Evolutionary conservation across 2,329 filamentous ascomycete species (phyloP).

Genomic region (Xylariomycetidae sp.): DNA sequence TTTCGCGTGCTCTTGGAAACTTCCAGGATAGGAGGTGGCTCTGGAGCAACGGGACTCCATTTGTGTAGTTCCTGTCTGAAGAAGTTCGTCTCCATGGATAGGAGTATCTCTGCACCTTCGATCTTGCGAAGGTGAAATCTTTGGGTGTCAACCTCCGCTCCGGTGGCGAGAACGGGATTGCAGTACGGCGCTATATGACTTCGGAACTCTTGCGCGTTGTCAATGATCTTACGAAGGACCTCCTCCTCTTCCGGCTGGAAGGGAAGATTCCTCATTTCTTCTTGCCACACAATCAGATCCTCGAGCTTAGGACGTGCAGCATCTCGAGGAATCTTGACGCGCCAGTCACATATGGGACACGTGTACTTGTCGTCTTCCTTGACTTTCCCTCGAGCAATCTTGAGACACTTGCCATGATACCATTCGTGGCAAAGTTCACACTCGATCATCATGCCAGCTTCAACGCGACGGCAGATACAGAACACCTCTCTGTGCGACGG

Average conservation of each 20-base stretch:
- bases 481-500: constrained; percentile 75
- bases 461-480: constrained; percentile 88
- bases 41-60: constrained; percentile 84
- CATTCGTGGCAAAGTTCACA: constrained; percentile 98
- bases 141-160: constrained; percentile 82
- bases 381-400: constrained; percentile 94
- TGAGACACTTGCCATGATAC: constrained; percentile 98
- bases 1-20: constrained; percentile 90
- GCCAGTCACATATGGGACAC: constrained; percentile 96
- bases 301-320: constrained; percentile 93
- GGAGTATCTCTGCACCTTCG: constrained; percentile 89
- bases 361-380: constrained; percentile 99
- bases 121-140: constrained; percentile 96
- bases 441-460: constrained; percentile 99
- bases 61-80: constrained; percentile 94
- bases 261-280: constrained; percentile 73
- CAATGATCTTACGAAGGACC: constrained; percentile 77
- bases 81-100: constrained; percentile 94
- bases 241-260: constrained; percentile 97
- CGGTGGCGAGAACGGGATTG: constrained; percentile 73
- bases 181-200: constrained; percentile 77
- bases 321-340: constrained; percentile 93
- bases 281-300: constrained; percentile 77
- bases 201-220: constrained; percentile 78
- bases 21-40: constrained; percentile 80